These are phyloP conservation scores for Akanthomyces uredinophilus DNA, from an alignment of 2,329 filamentous ascomycete species.

Conservation along the genomic window DNA sequence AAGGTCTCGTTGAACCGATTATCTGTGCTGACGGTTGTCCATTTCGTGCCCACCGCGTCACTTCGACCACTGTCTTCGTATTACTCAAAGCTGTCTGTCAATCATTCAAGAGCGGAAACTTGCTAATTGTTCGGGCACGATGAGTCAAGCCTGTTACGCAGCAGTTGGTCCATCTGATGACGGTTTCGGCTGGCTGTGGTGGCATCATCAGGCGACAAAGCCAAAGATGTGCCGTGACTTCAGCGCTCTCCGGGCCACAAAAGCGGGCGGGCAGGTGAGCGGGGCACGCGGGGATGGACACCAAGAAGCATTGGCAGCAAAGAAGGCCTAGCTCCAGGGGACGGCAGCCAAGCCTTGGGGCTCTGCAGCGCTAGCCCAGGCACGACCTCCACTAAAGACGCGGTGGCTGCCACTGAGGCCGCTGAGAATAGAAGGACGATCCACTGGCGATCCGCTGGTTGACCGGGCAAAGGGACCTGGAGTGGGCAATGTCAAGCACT, in stretches of 20 bases:
- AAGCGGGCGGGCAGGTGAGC: neutral
- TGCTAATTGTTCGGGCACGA: no score
- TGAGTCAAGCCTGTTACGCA: no score
- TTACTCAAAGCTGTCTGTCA: no score
- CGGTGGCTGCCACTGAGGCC: neutral
- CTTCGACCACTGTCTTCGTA: no score
- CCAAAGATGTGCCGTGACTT: slow-evolving; percentile 1
- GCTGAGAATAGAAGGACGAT: slow-evolving; percentile 5
- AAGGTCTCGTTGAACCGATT: no score
- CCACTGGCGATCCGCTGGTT: slow-evolving; percentile 8
- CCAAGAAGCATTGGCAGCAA: neutral
- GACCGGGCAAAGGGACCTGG: neutral
- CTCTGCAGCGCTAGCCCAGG: neutral
- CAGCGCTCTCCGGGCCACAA: neutral
- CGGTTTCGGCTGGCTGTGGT: neutral
- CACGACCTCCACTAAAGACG: neutral
- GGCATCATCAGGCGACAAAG: slow-evolving; percentile 5
- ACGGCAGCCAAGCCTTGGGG: neutral
- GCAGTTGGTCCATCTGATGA: neutral
- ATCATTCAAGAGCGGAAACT: no score
- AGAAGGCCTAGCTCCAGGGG: slow-evolving; percentile 4
- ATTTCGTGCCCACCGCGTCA: no score
- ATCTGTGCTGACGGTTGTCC: no score
- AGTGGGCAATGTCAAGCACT: neutral
- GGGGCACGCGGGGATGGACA: no score